These are phyloP conservation scores for Stephania japonica DNA, from an alignment of 164 flowering plant species.

Conservation along the genomic window DNA sequence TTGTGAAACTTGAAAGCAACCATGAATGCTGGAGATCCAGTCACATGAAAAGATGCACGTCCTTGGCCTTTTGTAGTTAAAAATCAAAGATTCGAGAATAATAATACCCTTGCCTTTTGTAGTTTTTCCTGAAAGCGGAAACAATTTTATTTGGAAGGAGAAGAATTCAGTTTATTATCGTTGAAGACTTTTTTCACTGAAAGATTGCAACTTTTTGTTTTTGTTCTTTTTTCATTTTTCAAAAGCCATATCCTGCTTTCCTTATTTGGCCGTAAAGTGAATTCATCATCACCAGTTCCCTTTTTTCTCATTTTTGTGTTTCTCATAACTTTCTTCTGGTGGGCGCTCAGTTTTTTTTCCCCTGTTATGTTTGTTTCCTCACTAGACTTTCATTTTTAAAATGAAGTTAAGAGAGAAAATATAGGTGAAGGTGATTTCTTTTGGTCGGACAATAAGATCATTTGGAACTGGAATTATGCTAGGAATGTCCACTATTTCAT, in stretches of 20 bases:
- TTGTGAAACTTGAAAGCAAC: not conserved
- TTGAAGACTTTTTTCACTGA: too few relatives aligned
- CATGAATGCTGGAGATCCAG: not conserved
- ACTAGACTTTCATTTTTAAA: not conserved
- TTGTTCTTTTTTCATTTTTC: too few relatives aligned
- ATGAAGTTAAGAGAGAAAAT: not conserved
- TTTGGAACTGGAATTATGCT: not conserved
- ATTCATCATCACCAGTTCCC: not conserved
- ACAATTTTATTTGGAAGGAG: not conserved
- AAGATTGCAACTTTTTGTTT: too few relatives aligned
- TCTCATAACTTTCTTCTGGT: not conserved
- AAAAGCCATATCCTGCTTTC: too few relatives aligned
- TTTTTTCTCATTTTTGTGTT: not conserved
- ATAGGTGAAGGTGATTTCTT: not conserved
- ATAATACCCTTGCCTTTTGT: not conserved
- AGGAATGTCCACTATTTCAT: not conserved
- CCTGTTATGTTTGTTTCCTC: not conserved
- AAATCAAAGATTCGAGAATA: too few relatives aligned
- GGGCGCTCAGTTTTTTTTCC: not conserved
- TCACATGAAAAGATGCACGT: not conserved
- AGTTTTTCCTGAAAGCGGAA: not conserved
- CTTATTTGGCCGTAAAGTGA: not conserved
- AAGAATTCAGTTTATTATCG: not conserved
- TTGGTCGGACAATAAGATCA: not conserved
- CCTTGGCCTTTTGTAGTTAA: not conserved